Evolutionary conservation across 2,329 filamentous ascomycete genomes (phyloP), one percentile per base, ranked within the genome.

Genomic region (Colletotrichum ledebouriae): DNA sequence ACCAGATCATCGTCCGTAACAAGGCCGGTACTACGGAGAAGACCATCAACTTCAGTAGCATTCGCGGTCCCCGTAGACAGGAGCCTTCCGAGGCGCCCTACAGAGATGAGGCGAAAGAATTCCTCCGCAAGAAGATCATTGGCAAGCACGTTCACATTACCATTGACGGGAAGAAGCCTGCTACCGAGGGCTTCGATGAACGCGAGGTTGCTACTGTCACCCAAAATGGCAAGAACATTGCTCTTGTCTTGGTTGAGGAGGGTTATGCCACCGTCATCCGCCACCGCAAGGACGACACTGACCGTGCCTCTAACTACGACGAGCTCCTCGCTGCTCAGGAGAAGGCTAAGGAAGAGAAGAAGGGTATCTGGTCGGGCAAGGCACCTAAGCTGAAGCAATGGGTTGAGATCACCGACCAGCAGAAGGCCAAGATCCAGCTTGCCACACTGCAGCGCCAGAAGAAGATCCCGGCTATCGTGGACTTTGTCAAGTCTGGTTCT

Each of bases 401-500:
- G 77, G 87, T 92, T 50, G 96, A 99, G 78, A 94, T 95, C 76
- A 98, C 94, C 5, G 96, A 98, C 69, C 82, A 95, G 6, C 95
- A 98, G 78, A 97, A 98, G 82, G 96, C 96, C 71, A 98, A 98
- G 86, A 91, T 97, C 61, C 94, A 97, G 79, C 87, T 97, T 42
- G 92, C 93, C 11, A 90, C 94, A 22, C 86, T 99, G 37, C 93
- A 96, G 70, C 89, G 95, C 61, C 94, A 98, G 79, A 95, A 94
- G 85, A 95, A 93, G 80, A 91, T 98, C 3, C 94, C 96, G 7
- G 96, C 92, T 11, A 86, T 99, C 73, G 94, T 99, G 47, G 96
- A 99, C 79, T 99, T 97, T 79, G 96, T 97, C 84, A 98, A 98
- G 82, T 93, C 94, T n/a, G 96, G 93, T 34, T 97, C 94, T 46